Evolutionary conservation across 371 early-diverging fungal species (phyloP).

Genomic region (Mortierella polycephala): DNA sequence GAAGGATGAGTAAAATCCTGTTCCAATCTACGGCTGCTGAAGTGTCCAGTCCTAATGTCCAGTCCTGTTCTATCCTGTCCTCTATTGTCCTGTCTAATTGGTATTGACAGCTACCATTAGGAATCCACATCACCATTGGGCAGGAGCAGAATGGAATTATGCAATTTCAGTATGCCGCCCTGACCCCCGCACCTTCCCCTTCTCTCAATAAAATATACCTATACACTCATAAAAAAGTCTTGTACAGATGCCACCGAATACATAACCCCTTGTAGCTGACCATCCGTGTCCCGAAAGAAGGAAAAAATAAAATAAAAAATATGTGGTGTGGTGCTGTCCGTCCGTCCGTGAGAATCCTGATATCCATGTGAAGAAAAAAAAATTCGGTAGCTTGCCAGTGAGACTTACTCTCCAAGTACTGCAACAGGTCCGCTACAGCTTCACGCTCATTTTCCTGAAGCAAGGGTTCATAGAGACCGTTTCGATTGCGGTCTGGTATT

Average conservation of each 20-base stretch:
- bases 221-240: too few relatives aligned
- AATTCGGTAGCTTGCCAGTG: too few relatives aligned
- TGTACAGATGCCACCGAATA: too few relatives aligned
- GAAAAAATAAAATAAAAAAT: too few relatives aligned
- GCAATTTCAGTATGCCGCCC: background rate
- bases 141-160: background rate
- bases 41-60: background rate
- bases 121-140: background rate
- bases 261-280: too few relatives aligned
- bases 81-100: background rate
- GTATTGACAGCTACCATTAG: background rate
- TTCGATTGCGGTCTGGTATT: slow-evolving; percentile 47
- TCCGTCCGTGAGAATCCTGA: too few relatives aligned
- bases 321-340: too few relatives aligned
- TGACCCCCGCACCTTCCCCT: background rate
- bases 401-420: slow-evolving; percentile 83
- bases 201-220: background rate
- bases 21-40: too few relatives aligned
- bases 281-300: too few relatives aligned
- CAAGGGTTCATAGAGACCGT: slow-evolving; percentile 79
- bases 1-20: too few relatives aligned
- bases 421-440: slow-evolving; percentile 84
- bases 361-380: too few relatives aligned
- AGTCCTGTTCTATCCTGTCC: slow-evolving; percentile 5
- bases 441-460: slow-evolving; percentile 88